Evolutionary conservation across 352 stramenopile species (phyloP).

Genomic region (Pythium utonaiense): DNA sequence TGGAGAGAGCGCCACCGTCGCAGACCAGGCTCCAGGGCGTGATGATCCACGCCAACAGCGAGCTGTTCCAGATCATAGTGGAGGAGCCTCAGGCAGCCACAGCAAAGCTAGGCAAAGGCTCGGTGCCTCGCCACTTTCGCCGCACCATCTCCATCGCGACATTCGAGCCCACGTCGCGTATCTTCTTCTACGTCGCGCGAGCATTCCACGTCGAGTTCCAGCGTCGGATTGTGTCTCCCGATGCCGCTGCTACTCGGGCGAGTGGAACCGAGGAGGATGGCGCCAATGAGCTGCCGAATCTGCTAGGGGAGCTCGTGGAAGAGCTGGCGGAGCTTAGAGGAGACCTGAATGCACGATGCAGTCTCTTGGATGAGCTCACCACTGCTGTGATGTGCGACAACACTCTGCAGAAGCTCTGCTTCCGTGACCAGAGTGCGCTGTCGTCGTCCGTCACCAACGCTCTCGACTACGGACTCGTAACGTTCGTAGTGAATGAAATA

Average conservation of each 20-base stretch:
- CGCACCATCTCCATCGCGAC: conserved; percentile 40
- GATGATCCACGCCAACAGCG: conserved; percentile 41
- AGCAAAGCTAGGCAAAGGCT: background rate
- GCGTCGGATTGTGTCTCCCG: conserved; percentile 2
- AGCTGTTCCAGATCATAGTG: conserved; percentile 49
- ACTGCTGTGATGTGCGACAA: conserved; percentile 28
- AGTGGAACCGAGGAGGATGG: conserved; percentile 17
- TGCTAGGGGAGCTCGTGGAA: conserved; percentile 33
- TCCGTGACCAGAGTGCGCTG: conserved; percentile 34
- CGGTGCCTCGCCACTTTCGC: background rate
- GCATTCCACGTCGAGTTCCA: conserved; percentile 42
- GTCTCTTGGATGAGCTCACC: conserved; percentile 47
- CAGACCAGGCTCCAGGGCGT: conserved; percentile 36
- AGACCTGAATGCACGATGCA: conserved; percentile 20
- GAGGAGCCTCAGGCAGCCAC: background rate
- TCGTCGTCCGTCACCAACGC: conserved; percentile 11
- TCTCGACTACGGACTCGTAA: conserved; percentile 25
- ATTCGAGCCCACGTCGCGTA: conserved; percentile 55
- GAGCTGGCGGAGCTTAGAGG: background rate
- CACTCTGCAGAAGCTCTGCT: conserved; percentile 46
- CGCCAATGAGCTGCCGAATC: conserved; percentile 35
- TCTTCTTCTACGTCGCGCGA: conserved; percentile 49
- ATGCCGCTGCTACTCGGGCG: background rate
- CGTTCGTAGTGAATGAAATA: conserved; percentile 33
- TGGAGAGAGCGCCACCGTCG: conserved; percentile 39